Conservation (phyloP, 2,329 filamentous ascomycete species). For the Lachnellula occidentalis region DNA sequence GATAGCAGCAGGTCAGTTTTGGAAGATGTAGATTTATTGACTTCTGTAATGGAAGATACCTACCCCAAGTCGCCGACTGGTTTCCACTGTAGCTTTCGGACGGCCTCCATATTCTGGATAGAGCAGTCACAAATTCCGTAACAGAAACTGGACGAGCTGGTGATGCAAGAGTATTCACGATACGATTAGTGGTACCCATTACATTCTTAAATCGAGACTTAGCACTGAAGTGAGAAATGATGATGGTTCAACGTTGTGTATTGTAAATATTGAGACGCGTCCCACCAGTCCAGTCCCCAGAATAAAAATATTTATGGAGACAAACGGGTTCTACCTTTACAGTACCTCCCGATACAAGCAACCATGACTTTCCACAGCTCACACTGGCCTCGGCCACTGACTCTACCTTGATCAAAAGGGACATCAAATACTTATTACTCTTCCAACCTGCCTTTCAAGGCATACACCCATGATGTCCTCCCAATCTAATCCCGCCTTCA, state of each 20-base stretch:
- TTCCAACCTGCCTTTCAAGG: neutral
- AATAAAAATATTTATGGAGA: slow-evolving; percentile 5
- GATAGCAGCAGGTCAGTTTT: neutral
- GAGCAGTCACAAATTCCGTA: neutral
- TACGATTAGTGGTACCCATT: slow-evolving; percentile 32
- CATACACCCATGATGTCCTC: slow-evolving; percentile 9
- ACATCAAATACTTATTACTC: neutral
- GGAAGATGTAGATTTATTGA: neutral
- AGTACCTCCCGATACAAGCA: slow-evolving; percentile 1
- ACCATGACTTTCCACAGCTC: slow-evolving; percentile 14
- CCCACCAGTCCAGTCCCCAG: neutral
- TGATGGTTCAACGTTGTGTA: neutral
- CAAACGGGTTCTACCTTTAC: slow-evolving; percentile 5
- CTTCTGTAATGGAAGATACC: neutral
- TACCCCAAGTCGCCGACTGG: slow-evolving; percentile 8
- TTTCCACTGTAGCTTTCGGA: neutral
- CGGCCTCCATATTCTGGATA: slow-evolving; percentile 3
- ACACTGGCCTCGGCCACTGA: slow-evolving; percentile 22
- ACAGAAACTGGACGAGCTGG: neutral
- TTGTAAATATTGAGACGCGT: neutral
- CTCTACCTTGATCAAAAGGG: slow-evolving; percentile 2
- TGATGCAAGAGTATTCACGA: neutral
- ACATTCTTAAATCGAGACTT: slow-evolving; percentile 26
- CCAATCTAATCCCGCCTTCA: slow-evolving; percentile 42
- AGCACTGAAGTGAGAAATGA: neutral